Evolutionary conservation across 371 early-diverging fungal genomes (phyloP).

Genomic region (Mortierella sp.): DNA sequence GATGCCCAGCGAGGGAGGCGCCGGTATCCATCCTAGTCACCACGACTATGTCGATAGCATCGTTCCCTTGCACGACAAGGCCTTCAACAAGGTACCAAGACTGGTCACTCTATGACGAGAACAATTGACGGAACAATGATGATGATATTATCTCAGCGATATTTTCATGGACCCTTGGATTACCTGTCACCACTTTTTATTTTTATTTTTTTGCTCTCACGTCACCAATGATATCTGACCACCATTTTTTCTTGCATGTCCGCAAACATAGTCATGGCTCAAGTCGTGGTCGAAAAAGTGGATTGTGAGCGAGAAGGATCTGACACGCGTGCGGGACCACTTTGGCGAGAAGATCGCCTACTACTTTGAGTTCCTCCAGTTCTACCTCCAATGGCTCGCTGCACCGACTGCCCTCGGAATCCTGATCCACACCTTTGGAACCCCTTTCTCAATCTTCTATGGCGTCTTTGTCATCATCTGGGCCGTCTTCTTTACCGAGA

Average conservation of each 20-base stretch:
- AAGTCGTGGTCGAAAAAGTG: conserved; percentile 84
- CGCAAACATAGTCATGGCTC: conserved; percentile 72
- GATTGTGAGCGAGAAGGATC: conserved; percentile 76
- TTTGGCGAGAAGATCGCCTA: conserved; percentile 90
- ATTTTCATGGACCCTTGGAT: neutral
- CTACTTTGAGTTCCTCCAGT: conserved; percentile 94
- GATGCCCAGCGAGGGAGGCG: conserved; percentile 77
- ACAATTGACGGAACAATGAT: neutral
- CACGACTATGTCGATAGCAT: conserved; percentile 78
- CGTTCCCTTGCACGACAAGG: conserved; percentile 82
- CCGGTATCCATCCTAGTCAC: conserved; percentile 69
- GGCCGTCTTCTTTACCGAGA: conserved; percentile 80
- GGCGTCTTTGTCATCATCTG: conserved; percentile 79
- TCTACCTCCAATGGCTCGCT: conserved; percentile 82
- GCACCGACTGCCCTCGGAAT: conserved; percentile 77
- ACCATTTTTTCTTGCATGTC: neutral
- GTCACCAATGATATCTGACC: neutral
- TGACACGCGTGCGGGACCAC: conserved; percentile 77
- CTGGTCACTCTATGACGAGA: neutral
- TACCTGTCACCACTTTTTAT: neutral
- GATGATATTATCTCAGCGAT: neutral
- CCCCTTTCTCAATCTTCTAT: conserved; percentile 72
- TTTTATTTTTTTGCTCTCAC: neutral
- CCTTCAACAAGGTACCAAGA: conserved; percentile 74
- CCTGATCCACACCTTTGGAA: conserved; percentile 67